Conservation (phyloP, 1,284 basidiomycete genomes). For the Moniliella sp. region DNA sequence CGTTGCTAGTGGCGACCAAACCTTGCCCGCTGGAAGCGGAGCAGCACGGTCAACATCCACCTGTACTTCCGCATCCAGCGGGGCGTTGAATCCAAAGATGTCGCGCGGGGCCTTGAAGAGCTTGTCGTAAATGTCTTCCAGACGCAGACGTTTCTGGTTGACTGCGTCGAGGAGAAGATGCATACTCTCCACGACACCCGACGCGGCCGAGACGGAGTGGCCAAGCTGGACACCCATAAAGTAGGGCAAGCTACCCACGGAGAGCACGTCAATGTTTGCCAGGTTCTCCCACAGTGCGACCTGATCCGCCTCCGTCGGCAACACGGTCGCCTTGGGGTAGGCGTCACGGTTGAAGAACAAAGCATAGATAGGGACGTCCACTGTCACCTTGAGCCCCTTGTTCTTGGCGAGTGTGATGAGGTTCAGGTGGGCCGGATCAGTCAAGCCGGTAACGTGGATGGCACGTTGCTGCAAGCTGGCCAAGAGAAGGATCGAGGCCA, state of each 20-base stretch:
- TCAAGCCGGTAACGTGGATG: slow-evolving; percentile 83
- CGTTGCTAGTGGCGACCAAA: slow-evolving; percentile 67
- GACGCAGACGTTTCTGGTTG: slow-evolving; percentile 52
- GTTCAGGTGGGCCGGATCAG: slow-evolving; percentile 63
- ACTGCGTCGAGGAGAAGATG: slow-evolving; percentile 74
- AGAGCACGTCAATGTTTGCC: slow-evolving; percentile 69
- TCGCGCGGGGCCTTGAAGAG: slow-evolving; percentile 62
- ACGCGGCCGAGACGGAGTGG: slow-evolving; percentile 47
- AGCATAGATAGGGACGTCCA: slow-evolving; percentile 78
- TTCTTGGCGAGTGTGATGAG: slow-evolving; percentile 84
- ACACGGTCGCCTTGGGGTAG: slow-evolving; percentile 39
- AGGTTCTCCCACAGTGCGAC: slow-evolving; percentile 67
- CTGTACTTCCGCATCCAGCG: slow-evolving; percentile 49
- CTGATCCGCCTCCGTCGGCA: slow-evolving; percentile 63
- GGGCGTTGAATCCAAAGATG: slow-evolving; percentile 76
- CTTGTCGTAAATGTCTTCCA: slow-evolving; percentile 59
- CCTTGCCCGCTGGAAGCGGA: slow-evolving; percentile 38
- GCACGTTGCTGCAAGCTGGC: slow-evolving; percentile 73
- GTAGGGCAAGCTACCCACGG: slow-evolving; percentile 67
- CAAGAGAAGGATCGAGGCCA: slow-evolving; percentile 76
- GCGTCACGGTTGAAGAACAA: slow-evolving; percentile 68
- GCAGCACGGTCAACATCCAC: slow-evolving; percentile 72
- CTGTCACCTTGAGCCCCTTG: slow-evolving; percentile 79
- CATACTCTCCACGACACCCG: slow-evolving; percentile 69
- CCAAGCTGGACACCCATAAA: slow-evolving; percentile 50